Conservation (phyloP, 768 basidiomycete species). For the Pleurotus tuoliensis region DNA sequence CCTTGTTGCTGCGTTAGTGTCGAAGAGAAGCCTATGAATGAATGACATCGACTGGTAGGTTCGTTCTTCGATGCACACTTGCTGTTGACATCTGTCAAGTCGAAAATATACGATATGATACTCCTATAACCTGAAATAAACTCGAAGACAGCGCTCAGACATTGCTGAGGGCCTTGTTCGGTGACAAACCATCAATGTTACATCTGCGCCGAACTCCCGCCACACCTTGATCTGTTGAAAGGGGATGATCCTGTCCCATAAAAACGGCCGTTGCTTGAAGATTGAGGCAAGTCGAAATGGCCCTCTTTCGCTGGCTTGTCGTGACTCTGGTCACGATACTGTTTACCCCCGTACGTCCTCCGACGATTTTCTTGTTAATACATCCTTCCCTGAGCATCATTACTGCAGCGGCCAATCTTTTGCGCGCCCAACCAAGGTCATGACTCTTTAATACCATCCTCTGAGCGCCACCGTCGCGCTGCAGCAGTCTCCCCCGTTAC, state of each 20-base stretch:
- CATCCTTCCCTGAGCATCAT: background rate
- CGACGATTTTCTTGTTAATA: slow-evolving; percentile 4
- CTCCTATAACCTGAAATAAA: background rate
- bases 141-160: background rate
- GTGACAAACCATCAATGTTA: background rate
- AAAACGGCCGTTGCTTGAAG: background rate
- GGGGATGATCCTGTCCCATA: background rate
- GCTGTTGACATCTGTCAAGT: background rate
- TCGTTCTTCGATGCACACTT: background rate
- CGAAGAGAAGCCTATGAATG: no score
- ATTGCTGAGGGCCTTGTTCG: background rate
- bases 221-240: background rate
- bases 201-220: background rate
- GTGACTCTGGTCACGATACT: slow-evolving; percentile 28
- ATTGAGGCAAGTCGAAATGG: background rate
- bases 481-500: slow-evolving; percentile 41
- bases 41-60: no score
- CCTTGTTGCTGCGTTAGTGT: no score
- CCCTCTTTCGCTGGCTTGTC: slow-evolving; percentile 18
- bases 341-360: slow-evolving; percentile 34
- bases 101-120: background rate
- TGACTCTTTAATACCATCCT: slow-evolving; percentile 16
- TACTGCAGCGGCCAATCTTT: slow-evolving; percentile 21
- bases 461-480: slow-evolving; percentile 28
- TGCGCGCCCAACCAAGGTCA: slow-evolving; percentile 15